Base-by-base conservation (phyloP, 805 yeast species). In the Teunomyces atbi region DNA sequence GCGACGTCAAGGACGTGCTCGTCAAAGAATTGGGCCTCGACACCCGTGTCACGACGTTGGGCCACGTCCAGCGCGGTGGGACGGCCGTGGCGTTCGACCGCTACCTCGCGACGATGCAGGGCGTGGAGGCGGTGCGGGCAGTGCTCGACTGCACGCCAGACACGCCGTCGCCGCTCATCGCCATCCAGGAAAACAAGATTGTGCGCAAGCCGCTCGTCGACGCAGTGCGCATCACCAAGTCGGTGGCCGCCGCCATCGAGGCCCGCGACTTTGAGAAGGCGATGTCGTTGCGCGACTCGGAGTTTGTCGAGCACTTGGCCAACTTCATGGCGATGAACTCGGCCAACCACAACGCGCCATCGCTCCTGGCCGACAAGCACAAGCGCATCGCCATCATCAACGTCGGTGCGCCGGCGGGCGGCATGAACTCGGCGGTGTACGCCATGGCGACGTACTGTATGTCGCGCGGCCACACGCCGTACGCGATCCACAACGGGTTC, bases 51-150 rank as follows among this genome's bases (percentile, higher is more conserved):
- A 94, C 99, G 35, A 89, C 95, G 10, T 76, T 94, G 57, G 99
- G 99, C 45, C 99, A 94, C 66, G 97, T 94, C 45, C 99, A 94
- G 76, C 82, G 99, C 71, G 99, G 99, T 73, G 99, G 99, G 68
- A 81, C 96, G 39, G 97, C 99, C 19, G 97, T 91, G 45, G 97
- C 98, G 2, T 89, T 78, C 58, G 99, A 94, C 66, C 81, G 99
- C 63, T 68, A 86, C 62, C 70, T 94, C 57, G 96, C 97, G 33
- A 92, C 99, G 13, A 66, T 92, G 56, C 99, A 94, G 74, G 99
- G 98, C 68, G 97, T 92, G 35, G 98, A 90, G 59, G 98, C 99
- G 6, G 96, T 94, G 16, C 84, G 86, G 50, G 98, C 98, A 1
- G 92, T 94, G 15, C 74, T 94, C 57, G 90, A 86, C 44, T 74